Evolutionary conservation across 2,329 filamentous ascomycete species (phyloP), one percentile per base, ranked within the genome.

Genomic region (Ophiostoma populinum): DNA sequence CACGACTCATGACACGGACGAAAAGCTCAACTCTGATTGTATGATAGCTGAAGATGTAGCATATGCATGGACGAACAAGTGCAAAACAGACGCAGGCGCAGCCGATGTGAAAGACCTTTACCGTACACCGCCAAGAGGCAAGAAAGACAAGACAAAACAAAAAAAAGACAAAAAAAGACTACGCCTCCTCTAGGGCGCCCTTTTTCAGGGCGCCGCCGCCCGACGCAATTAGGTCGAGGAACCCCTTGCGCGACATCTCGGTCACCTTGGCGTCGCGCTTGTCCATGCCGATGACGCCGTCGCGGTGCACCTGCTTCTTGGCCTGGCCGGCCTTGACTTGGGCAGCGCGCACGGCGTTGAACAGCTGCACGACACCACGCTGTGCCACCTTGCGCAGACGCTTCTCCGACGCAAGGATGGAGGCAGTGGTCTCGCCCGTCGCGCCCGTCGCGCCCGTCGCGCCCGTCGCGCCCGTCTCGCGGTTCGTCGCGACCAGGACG

Each of bases 171-270:
- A 8, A 30, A 12, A 49, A n/a, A 8, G 28, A n/a, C 18, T 31
- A 67, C 22, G 68, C 67, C 52, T 73, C 68, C 49, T 72, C 67
- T 35, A 75, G 49, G 5, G 55, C 63, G 6, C 65, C 63, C 55
- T 70, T 72, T 48, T 71, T 75, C 45, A 72, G 43, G 16, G 60
- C 62, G 1, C 70, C 68, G 9, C 71, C 70, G 15, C 70, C 69
- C 2, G 65, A 68, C 4, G 71, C 70, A 52, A 98, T 93, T 54
- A 95, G 58, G 42, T 95, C 87, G 54, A 98, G 57, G 59, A 95
- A 98, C 0, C 87, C 86, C 59, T 94, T 81, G 61, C 92, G 92
- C 54, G 80, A 92, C 76, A 98, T 90, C 63, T 95, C 86, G 45
- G 82, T 90, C 35, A 92, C 65, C 60, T 79, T 85, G 57, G 92